Conservation (phyloP, 345 rosid genomes). For the Salix dunnii region DNA sequence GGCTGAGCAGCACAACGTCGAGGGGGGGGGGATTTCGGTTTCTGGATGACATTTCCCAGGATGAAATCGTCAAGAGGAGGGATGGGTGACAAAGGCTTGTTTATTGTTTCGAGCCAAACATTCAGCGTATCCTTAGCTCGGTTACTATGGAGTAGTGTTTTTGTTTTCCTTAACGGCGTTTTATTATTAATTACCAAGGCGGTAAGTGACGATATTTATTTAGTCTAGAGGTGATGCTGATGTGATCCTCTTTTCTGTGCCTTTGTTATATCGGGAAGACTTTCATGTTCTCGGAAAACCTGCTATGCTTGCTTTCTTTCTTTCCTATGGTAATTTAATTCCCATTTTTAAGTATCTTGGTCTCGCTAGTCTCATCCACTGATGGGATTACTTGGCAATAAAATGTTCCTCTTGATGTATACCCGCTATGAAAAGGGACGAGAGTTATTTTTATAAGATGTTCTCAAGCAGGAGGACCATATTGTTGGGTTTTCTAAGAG, state of each 20-base stretch:
- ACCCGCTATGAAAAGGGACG: too few species aligned
- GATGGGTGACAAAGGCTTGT: constrained; percentile 6
- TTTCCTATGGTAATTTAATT: neutral
- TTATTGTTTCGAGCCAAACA: constrained; percentile 23
- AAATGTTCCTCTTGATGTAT: too few species aligned
- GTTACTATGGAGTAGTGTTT: neutral
- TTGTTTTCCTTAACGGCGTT: neutral
- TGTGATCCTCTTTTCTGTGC: constrained; percentile 2
- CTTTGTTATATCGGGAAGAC: neutral
- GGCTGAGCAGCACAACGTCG: neutral
- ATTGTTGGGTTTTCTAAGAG: too few species aligned
- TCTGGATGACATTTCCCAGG: neutral
- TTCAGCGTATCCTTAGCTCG: neutral
- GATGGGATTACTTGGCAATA: too few species aligned
- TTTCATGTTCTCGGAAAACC: neutral
- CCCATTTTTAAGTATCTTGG: neutral
- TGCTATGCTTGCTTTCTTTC: neutral
- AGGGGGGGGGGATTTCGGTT: neutral
- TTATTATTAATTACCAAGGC: neutral
- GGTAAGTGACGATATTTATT: neutral
- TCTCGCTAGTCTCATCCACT: too few species aligned
- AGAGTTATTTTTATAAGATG: too few species aligned
- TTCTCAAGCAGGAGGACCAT: too few species aligned
- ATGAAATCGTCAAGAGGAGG: constrained; percentile 9
- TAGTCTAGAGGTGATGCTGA: neutral